These are phyloP conservation scores for Phlebiopsis flavidoalba DNA, from an alignment of 768 basidiomycete species.

Conservation along the genomic window DNA sequence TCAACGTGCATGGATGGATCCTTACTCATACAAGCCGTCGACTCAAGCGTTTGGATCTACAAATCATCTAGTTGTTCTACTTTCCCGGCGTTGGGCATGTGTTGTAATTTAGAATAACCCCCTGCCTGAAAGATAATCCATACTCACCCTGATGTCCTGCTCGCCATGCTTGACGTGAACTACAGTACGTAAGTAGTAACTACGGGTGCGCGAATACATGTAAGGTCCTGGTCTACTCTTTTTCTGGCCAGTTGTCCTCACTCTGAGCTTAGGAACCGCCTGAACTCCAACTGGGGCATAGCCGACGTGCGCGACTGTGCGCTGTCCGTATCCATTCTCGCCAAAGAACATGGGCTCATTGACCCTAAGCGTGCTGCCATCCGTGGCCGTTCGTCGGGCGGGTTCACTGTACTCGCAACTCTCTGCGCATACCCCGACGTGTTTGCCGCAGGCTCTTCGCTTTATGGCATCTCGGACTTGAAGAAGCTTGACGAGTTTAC, in stretches of 20 bases:
- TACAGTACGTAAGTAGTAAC: conserved; percentile 71
- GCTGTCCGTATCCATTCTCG: conserved; percentile 44
- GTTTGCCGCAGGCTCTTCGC: conserved; percentile 60
- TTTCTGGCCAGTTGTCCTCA: background rate
- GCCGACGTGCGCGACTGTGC: conserved; percentile 68
- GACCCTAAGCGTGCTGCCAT: conserved; percentile 63
- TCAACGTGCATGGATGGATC: conserved; percentile 65
- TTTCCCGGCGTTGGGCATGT: conserved; percentile 69
- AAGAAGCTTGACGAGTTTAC: conserved; percentile 50
- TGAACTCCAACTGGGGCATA: conserved; percentile 67
- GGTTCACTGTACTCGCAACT: conserved; percentile 57
- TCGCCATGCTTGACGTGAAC: conserved; percentile 65
- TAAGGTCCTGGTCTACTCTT: conserved; percentile 15
- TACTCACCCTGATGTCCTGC: background rate
- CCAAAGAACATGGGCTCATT: conserved; percentile 43
- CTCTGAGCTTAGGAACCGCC: conserved; percentile 33
- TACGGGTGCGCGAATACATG: conserved; percentile 69
- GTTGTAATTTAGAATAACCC: conserved; percentile 31
- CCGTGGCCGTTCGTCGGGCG: conserved; percentile 71
- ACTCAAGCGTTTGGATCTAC: conserved; percentile 46
- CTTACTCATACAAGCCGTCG: conserved; percentile 51
- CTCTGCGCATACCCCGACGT: conserved; percentile 37
- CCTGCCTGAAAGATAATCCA: background rate
- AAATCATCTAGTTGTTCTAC: conserved; percentile 65
- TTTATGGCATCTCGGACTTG: conserved; percentile 70